phyloP scores from a whole-genome alignment of 441 rosid genomes.

The Populus hybrid region DNA sequence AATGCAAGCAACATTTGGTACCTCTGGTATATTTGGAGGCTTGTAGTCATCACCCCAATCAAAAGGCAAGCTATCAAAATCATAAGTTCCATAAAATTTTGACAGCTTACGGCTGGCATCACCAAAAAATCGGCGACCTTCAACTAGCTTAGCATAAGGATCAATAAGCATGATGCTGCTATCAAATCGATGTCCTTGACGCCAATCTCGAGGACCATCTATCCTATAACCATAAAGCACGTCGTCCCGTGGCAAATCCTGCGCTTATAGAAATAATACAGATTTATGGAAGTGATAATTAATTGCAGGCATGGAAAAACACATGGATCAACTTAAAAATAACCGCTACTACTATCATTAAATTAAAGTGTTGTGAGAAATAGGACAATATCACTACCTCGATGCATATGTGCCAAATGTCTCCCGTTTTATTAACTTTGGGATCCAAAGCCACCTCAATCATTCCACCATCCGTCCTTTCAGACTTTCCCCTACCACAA shows the following conservation, averaged over 20 bases:
- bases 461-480: conserved; percentile 12
- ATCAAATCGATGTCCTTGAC: conserved; percentile 86
- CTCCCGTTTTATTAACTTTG: conserved; percentile 61
- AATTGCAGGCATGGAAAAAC: background rate
- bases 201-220: conserved; percentile 84
- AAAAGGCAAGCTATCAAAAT: conserved; percentile 73
- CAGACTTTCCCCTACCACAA: conserved; percentile 6
- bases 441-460: conserved; percentile 46
- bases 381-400: conserved; percentile 43
- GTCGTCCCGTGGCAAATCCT: conserved; percentile 72
- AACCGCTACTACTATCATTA: background rate
- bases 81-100: conserved; percentile 77
- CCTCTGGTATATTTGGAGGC: conserved; percentile 83
- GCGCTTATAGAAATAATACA: conserved; percentile 19
- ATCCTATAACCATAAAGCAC: conserved; percentile 84
- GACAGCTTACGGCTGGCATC: conserved; percentile 56
- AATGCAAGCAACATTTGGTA: conserved; percentile 23
- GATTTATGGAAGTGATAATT: conserved; percentile 16
- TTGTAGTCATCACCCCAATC: conserved; percentile 79
- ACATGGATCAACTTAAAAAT: background rate
- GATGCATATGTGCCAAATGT: conserved; percentile 81
- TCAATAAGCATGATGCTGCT: conserved; percentile 60
- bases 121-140: conserved; percentile 74
- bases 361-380: background rate
- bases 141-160: conserved; percentile 88